A percentile compares a stretch with the other conserved stretches of the same genome.
phyloP scores from a whole-genome alignment of 148 eudicot species.

The Cornus controversa region DNA sequence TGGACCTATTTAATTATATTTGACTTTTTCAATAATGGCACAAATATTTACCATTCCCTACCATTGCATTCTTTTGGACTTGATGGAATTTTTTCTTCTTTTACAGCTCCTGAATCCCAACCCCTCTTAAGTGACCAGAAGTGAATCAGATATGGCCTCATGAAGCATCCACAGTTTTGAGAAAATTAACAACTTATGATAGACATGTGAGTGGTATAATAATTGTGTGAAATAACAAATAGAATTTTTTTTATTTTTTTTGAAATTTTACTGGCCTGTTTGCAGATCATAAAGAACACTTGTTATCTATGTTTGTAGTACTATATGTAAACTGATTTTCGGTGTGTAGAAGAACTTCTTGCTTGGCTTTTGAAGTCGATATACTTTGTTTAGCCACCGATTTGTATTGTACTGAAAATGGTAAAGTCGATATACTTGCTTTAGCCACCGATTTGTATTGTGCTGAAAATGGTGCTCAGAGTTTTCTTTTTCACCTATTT shows the following conservation, averaged over 20 bases:
- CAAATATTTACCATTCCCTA: neutral
- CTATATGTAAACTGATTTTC: neutral
- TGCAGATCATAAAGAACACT: neutral
- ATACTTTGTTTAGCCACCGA: neutral
- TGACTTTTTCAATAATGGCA: neutral
- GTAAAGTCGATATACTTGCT: too few species aligned
- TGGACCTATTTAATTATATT: neutral
- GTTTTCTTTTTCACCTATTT: too few species aligned
- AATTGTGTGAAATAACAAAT: conserved; percentile 3
- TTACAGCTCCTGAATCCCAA: conserved; percentile 50
- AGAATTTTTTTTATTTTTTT: neutral
- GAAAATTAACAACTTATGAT: neutral
- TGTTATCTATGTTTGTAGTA: neutral
- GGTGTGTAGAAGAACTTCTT: neutral
- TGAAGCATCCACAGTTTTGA: neutral
- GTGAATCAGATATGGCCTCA: conserved; percentile 7
- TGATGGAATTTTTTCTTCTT: neutral
- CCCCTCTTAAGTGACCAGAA: conserved; percentile 50
- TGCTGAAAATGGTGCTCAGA: too few species aligned
- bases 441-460: too few species aligned
- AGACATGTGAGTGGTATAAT: neutral
- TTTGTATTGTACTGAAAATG: neutral
- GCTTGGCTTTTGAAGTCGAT: neutral
- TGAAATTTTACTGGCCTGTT: neutral
- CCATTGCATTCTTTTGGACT: neutral